A percentile compares a stretch with the other conserved stretches of the same genome.
phyloP scores from a whole-genome alignment of 148 eudicot species.

The Tetragonia tetragonoides region DNA sequence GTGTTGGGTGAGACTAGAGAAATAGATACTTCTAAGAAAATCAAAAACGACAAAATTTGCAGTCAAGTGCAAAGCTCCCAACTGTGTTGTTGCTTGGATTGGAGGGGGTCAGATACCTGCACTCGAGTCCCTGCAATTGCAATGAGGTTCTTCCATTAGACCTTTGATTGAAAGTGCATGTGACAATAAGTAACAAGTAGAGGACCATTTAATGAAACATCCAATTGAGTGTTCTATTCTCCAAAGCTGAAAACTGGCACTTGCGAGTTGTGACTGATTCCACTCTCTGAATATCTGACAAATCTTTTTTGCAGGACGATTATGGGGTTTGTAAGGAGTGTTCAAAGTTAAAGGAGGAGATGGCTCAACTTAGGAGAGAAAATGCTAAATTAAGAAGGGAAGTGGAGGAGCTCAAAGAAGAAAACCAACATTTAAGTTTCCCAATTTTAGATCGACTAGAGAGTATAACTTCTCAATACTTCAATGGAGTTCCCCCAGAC shows the following conservation, averaged over 20 bases:
- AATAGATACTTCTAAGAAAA: not conserved
- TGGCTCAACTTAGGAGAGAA: conserved; percentile 31
- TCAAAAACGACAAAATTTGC: not conserved
- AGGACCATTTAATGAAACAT: not conserved
- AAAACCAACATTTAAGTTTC: conserved; percentile 13
- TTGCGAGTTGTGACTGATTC: not conserved
- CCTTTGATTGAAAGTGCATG: not conserved
- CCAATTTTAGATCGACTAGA: conserved; percentile 27
- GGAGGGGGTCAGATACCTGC: not conserved
- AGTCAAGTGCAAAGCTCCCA: not conserved
- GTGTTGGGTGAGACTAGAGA: not conserved
- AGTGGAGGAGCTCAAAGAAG: conserved; percentile 33
- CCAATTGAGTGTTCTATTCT: not conserved
- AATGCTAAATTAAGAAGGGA: conserved; percentile 33
- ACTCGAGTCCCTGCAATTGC: not conserved
- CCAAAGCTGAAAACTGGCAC: not conserved
- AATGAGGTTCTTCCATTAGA: not conserved
- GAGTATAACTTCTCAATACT: conserved; percentile 16
- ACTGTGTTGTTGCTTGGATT: not conserved
- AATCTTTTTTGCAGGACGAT: conserved; percentile 22
- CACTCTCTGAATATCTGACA: not conserved
- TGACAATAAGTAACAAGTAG: too few relatives aligned
- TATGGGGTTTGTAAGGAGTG: conserved; percentile 8
- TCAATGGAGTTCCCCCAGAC: not conserved
- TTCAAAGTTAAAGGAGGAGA: conserved; percentile 19